These are phyloP conservation scores for Ganoderma leucocontextum DNA, from an alignment of 1,284 basidiomycete species.

Conservation along the genomic window DNA sequence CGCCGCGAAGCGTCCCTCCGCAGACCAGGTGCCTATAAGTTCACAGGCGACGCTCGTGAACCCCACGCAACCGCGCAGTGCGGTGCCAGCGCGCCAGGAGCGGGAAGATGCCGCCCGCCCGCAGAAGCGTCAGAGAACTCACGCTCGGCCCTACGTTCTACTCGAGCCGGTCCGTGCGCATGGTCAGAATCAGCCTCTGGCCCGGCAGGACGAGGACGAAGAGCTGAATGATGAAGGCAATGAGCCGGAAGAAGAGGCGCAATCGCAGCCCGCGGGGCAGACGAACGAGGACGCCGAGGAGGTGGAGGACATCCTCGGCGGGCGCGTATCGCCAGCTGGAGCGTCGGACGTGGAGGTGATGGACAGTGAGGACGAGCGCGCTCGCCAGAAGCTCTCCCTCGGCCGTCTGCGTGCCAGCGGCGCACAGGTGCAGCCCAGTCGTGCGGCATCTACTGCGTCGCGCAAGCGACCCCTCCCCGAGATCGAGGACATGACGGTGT, in stretches of 20 bases:
- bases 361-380: constrained; percentile 31
- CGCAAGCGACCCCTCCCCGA: constrained; percentile 8
- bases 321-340: not conserved
- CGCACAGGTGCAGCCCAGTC: not conserved
- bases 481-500: constrained; percentile 22
- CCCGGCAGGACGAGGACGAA: not conserved
- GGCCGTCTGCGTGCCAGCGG: not conserved
- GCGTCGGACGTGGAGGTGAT: constrained; percentile 5
- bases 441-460: not conserved
- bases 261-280: not conserved
- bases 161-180: not conserved
- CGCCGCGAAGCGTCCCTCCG: not conserved
- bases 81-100: constrained; percentile 18
- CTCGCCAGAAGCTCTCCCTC: constrained; percentile 11
- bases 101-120: constrained; percentile 1
- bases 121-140: not conserved
- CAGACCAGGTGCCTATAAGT: constrained; percentile 29
- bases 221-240: no score
- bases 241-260: constrained; percentile 8
- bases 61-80: not conserved
- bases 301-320: constrained; percentile 17
- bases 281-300: constrained; percentile 20
- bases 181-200: not conserved
- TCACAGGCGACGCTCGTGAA: constrained; percentile 37
- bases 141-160: not conserved